Conservation (phyloP, 768 basidiomycete species). For the Phylloporus sp. region DNA sequence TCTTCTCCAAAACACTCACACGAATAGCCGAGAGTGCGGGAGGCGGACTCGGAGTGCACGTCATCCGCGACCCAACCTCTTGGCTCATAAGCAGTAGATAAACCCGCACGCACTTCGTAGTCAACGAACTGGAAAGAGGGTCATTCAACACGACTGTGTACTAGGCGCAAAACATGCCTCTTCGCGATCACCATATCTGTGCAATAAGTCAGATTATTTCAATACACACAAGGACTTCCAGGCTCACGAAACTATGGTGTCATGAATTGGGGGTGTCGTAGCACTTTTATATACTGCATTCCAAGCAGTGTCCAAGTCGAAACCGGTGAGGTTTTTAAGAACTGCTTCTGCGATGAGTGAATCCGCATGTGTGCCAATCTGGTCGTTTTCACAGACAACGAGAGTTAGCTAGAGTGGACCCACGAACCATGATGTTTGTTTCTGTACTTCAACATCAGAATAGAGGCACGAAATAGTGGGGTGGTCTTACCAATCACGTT, state of each 20-base stretch:
- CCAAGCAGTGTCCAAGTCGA: conserved; percentile 63
- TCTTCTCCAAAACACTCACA: conserved; percentile 43
- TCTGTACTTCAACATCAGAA: conserved; percentile 32
- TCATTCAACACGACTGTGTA: background rate
- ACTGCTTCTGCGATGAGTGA: conserved; percentile 72
- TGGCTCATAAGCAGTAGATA: conserved; percentile 60
- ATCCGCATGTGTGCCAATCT: conserved; percentile 78
- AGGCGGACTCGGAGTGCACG: conserved; percentile 73
- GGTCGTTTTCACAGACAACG: background rate
- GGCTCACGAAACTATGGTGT: conserved; percentile 49
- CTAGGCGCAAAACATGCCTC: conserved; percentile 40
- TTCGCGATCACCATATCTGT: conserved; percentile 65
- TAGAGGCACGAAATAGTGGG: background rate
- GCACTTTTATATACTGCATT: conserved; percentile 73
- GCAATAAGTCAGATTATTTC: background rate
- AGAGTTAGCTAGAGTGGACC: background rate
- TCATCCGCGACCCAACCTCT: conserved; percentile 78
- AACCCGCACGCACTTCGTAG: conserved; percentile 76
- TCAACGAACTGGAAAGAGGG: conserved; percentile 49
- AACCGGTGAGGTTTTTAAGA: conserved; percentile 57
- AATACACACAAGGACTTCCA: background rate
- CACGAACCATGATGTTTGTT: conserved; percentile 73
- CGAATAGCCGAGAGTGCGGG: conserved; percentile 73
- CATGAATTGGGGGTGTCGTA: conserved; percentile 54
- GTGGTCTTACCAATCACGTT: conserved; percentile 56